Evolutionary conservation across 2,329 filamentous ascomycete species (phyloP).

Genomic region (Cladosporium sp.): DNA sequence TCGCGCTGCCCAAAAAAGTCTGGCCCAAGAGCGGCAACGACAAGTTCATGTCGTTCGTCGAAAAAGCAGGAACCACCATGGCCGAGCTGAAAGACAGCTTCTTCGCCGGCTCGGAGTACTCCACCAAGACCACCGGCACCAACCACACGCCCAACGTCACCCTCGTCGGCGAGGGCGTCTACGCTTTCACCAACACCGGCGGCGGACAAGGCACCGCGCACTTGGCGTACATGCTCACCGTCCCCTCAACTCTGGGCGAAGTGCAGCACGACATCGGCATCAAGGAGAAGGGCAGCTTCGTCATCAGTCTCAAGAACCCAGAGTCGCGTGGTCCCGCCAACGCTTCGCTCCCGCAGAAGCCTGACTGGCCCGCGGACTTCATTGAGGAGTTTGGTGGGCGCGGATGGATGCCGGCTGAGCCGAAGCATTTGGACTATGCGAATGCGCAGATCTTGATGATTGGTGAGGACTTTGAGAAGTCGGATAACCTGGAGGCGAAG

Average conservation of each 20-base stretch:
- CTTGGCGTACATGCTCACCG: constrained; percentile 75
- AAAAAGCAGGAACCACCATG: constrained; percentile 68
- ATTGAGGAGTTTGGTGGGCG: constrained; percentile 69
- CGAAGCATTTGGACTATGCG: constrained; percentile 71
- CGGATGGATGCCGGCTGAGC: constrained; percentile 73
- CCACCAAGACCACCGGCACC: constrained; percentile 72
- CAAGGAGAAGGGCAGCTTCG: constrained; percentile 70
- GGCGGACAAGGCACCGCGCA: constrained; percentile 62
- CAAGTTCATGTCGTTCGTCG: constrained; percentile 78
- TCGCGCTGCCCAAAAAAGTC: constrained; percentile 81
- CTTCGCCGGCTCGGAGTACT: constrained; percentile 65
- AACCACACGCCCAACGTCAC: constrained; percentile 68
- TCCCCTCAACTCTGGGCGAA: constrained; percentile 68
- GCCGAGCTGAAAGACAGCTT: constrained; percentile 72
- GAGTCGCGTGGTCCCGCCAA: constrained; percentile 65
- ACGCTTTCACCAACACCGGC: constrained; percentile 73
- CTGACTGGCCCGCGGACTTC: constrained; percentile 73
- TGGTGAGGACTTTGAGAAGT: constrained; percentile 62
- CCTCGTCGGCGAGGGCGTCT: constrained; percentile 81
- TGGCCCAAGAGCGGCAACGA: constrained; percentile 69
- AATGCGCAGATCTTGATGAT: constrained; percentile 79
- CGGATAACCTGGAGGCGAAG: constrained; percentile 58
- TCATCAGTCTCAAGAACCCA: constrained; percentile 79
- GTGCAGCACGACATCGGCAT: constrained; percentile 76
- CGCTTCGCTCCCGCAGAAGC: constrained; percentile 61